These are phyloP conservation scores for Leccinum uliginosum DNA, from an alignment of 768 basidiomycete species.

Conservation along the genomic window DNA sequence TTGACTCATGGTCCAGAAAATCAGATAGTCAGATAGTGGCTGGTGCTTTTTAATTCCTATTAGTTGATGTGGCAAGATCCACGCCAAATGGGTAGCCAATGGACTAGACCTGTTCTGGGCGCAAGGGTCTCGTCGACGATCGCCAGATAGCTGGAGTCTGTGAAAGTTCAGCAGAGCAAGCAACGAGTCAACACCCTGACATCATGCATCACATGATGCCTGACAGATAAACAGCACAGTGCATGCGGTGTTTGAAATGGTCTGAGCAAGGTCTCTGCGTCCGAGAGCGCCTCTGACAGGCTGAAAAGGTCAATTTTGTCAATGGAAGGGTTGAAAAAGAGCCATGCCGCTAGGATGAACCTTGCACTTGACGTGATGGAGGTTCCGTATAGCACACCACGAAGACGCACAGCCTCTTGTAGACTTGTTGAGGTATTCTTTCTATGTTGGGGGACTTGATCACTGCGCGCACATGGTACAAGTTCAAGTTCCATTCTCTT, in stretches of 20 bases:
- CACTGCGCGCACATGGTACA: constrained; percentile 2
- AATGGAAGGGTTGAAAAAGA: not conserved
- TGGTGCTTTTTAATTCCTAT: not conserved
- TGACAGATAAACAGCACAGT: not conserved
- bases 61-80: not conserved
- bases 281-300: not conserved
- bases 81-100: not conserved
- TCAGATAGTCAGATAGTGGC: not conserved
- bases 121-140: not conserved
- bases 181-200: constrained; percentile 7
- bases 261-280: not conserved
- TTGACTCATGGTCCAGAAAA: not conserved
- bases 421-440: not conserved
- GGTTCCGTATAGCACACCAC: not conserved
- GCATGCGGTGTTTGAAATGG: not conserved
- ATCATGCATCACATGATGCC: constrained; percentile 12
- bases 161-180: not conserved
- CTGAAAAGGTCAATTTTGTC: not conserved
- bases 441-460: constrained; percentile 1
- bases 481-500: not conserved
- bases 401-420: not conserved
- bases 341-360: not conserved
- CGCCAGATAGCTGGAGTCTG: not conserved
- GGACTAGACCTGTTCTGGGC: not conserved
- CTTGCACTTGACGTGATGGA: not conserved